Percentiles rank a stretch among this genome's conserved stretches.
Conservation (phyloP, 345 rosid genomes). For the Rhodamnia argentea region DNA sequence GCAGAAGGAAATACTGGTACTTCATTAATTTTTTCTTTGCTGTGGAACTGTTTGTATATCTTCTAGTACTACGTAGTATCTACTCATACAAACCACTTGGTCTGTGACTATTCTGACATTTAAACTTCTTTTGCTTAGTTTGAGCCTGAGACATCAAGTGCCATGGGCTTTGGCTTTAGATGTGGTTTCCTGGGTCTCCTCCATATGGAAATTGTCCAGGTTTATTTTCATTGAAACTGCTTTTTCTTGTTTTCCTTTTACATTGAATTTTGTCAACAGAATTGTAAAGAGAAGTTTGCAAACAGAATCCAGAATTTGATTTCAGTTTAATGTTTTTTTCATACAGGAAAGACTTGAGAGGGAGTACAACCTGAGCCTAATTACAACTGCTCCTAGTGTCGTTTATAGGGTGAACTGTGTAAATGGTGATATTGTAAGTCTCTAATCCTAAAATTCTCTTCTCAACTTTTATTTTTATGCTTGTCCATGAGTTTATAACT, state of each 20-base stretch:
- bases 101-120: neutral
- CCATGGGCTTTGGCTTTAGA: conserved; percentile 99
- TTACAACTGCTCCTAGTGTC: conserved; percentile 99
- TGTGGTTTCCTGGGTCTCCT: conserved; percentile 99
- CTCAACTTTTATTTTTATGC: neutral
- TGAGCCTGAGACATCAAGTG: conserved; percentile 96
- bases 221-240: conserved; percentile 6
- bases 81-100: neutral
- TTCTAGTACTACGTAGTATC: neutral
- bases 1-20: neutral
- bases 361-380: conserved; percentile 91
- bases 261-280: neutral
- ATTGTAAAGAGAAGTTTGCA: neutral
- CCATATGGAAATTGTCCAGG: conserved; percentile 99
- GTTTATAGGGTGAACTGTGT: conserved; percentile 80
- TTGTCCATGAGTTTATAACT: neutral
- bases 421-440: conserved; percentile 70
- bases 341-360: conserved; percentile 98
- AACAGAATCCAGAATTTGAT: neutral
- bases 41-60: neutral
- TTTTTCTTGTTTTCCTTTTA: neutral
- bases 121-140: conserved; percentile 38
- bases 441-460: conserved; percentile 5
- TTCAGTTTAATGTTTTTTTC: neutral
- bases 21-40: neutral